Conservation (phyloP, 2,329 filamentous ascomycete genomes). For the Gyromitra esculenta region DNA sequence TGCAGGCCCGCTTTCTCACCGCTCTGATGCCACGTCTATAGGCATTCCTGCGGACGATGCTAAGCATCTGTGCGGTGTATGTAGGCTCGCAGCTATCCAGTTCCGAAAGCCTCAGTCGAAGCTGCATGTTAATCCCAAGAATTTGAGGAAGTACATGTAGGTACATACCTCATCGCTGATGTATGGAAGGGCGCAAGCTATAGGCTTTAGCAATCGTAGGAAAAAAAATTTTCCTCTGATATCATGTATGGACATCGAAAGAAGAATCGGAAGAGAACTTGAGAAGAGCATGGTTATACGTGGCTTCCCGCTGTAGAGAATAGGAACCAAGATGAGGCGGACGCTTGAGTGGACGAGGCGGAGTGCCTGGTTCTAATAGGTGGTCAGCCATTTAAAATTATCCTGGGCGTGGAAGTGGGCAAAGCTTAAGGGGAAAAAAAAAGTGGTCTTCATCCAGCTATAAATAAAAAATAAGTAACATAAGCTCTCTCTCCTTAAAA, state of each 20-base stretch:
- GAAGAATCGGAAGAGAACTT: conserved; percentile 1
- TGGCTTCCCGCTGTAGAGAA: conserved; percentile 1
- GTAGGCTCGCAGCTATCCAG: background rate
- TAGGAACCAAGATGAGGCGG: background rate
- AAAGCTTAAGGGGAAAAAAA: no score
- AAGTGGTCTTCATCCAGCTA: no score
- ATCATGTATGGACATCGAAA: conserved; percentile 11
- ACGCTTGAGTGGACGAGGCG: conserved; percentile 2
- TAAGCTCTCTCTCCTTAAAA: conserved; percentile 8
- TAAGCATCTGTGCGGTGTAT: background rate
- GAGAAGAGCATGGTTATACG: conserved; percentile 18
- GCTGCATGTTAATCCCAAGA: conserved; percentile 15
- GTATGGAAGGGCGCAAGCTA: conserved; percentile 18
- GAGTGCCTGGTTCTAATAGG: conserved; percentile 5
- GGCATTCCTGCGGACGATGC: background rate
- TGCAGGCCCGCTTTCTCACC: conserved; percentile 31
- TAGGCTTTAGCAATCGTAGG: conserved; percentile 4
- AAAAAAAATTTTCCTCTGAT: conserved; percentile 5
- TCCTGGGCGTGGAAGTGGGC: background rate
- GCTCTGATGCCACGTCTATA: conserved; percentile 39
- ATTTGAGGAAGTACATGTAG: conserved; percentile 2
- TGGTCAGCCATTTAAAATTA: background rate
- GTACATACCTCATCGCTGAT: background rate
- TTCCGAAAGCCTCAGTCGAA: conserved; percentile 18
- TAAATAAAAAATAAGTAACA: background rate